phyloP scores from a whole-genome alignment of 306 rosid genomes.

The Pyrus communis region DNA sequence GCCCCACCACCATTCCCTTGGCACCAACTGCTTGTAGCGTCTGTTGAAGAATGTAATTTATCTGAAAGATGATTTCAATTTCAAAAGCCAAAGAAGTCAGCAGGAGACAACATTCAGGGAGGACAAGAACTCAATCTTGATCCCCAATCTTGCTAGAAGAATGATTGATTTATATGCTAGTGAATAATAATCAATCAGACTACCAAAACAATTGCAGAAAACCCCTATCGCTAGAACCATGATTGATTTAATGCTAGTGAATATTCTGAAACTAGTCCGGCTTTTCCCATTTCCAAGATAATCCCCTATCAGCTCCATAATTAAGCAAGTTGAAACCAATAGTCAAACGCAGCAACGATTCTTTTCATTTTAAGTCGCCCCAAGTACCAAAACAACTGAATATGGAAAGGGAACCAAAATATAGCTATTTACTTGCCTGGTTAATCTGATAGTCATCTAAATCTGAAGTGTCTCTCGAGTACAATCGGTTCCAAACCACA shows the following conservation, averaged over 20 bases:
- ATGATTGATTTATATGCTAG: neutral
- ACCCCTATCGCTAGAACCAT: too few relatives aligned
- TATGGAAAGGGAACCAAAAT: neutral
- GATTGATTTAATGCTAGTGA: too few relatives aligned
- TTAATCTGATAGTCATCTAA: constrained; percentile 48
- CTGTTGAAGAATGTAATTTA: constrained; percentile 63
- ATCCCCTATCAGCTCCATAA: neutral
- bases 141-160: neutral
- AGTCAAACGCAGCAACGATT: neutral
- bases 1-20: constrained; percentile 95
- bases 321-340: neutral
- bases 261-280: neutral
- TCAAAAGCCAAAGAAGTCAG: constrained; percentile 16
- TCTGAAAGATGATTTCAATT: constrained; percentile 33
- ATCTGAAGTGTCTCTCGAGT: constrained; percentile 67
- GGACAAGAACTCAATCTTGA: neutral
- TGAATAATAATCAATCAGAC: too few relatives aligned
- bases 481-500: constrained; percentile 92
- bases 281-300: neutral
- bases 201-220: too few relatives aligned
- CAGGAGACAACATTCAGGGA: neutral
- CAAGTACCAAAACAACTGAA: neutral
- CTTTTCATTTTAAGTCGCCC: neutral
- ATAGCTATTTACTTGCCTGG: constrained; percentile 41
- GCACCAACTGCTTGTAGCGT: constrained; percentile 81